Conservation (phyloP, 768 basidiomycete species). For the Suillus weaverae region DNA sequence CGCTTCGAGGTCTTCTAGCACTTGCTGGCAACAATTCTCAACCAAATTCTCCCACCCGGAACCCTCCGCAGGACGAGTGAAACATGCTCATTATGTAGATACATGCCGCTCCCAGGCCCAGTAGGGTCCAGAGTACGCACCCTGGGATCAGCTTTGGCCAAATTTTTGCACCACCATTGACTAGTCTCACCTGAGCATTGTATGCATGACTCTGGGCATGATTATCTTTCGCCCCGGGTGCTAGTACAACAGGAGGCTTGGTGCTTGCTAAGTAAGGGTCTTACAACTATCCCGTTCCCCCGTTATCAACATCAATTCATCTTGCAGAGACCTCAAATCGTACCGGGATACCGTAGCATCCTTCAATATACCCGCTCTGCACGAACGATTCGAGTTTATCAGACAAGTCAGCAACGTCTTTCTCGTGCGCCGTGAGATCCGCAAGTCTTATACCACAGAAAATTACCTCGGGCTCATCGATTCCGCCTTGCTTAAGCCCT, state of each 20-base stretch:
- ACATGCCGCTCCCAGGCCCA: too few species aligned
- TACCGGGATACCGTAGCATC: slow-evolving; percentile 89
- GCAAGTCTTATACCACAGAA: slow-evolving; percentile 94
- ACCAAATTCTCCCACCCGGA: too few species aligned
- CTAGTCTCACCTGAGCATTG: too few species aligned
- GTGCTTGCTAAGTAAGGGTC: slow-evolving; percentile 92
- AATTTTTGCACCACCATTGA: too few species aligned
- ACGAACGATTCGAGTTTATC: slow-evolving; percentile 97
- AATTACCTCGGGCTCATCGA: slow-evolving; percentile 93
- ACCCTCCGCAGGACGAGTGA: too few species aligned
- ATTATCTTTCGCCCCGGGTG: slow-evolving; percentile 32
- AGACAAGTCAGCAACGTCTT: slow-evolving; percentile 96
- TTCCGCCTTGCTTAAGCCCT: slow-evolving; percentile 80
- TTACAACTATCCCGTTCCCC: background rate
- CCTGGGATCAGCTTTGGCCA: too few species aligned
- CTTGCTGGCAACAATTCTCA: too few species aligned
- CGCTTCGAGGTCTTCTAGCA: too few species aligned
- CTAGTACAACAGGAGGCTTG: slow-evolving; percentile 93
- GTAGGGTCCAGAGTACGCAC: too few species aligned
- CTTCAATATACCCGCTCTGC: slow-evolving; percentile 81
- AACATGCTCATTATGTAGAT: too few species aligned
- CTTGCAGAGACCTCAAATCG: slow-evolving; percentile 83
- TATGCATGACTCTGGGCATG: too few species aligned
- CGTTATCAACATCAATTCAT: slow-evolving; percentile 1
- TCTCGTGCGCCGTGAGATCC: slow-evolving; percentile 92